Base-by-base conservation (phyloP, 345 rosid genomes). In the Syzygium aromaticum region DNA sequence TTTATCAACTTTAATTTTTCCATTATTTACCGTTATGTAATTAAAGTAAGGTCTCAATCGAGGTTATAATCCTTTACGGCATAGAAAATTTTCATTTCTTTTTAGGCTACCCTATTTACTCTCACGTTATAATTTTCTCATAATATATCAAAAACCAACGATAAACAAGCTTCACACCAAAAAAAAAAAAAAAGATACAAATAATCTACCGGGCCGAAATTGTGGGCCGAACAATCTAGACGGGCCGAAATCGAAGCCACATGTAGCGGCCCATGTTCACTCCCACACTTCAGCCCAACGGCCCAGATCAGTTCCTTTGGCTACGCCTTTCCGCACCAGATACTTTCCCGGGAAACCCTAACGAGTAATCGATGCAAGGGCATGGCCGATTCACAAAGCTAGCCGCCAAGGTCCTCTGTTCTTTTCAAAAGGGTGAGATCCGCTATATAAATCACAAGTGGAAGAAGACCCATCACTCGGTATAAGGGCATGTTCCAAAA, bases 381-480 rank as follows among this genome's bases (percentile, higher is more conserved):
- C 77, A 8, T 64, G 11, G 77, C 77, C 38, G 30, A 30, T 16
- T 64, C 2, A 15, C 77, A 30, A 30, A 30, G 77, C 23, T 64
- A 30, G 80, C 80, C 46, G 80, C 80, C 80, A 67, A 0, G 46
- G 9, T 33, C 80, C 43, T 19, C 5, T 12, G 33, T 1, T 33
- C 40, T 67, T 67, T 67, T 67, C 1, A 17, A 11, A 9, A 9
- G 13, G 5, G 43, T 9, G 46, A 67, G 33, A 4, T 33, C 33
- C 46, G 25, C 46, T 67, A 2, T 67, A 67, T 64, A 67, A 33
- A 67, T 67, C 0, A 17, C 80, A 67, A 33, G 80, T 23, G 6
- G 43, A 40, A 67, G 46, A 3, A 9, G 46, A 33, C 7, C 80
- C 80, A 0, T 67, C 1, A 4, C 13, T 67, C 25, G 0, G 2